Conservation (phyloP, 495 filamentous ascomycete genomes). For the Penicillium crystallinum region DNA sequence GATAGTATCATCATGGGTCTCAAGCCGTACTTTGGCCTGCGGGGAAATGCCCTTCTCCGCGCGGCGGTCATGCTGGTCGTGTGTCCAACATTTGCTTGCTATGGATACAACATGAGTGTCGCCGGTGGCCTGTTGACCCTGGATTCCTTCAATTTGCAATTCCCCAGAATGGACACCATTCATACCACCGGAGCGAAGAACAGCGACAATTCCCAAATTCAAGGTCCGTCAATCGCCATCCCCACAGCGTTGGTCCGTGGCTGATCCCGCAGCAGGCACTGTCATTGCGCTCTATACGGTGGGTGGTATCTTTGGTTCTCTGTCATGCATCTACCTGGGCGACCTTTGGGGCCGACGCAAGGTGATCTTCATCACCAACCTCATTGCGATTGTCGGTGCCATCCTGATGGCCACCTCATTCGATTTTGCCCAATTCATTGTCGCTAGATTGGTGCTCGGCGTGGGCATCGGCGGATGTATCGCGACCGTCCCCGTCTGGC, state of each 20-base stretch:
- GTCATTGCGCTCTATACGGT: slow-evolving; percentile 31
- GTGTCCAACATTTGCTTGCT: slow-evolving; percentile 44
- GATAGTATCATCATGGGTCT: slow-evolving; percentile 11
- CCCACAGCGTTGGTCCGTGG: neutral
- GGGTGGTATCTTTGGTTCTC: slow-evolving; percentile 27
- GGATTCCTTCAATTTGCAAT: slow-evolving; percentile 38
- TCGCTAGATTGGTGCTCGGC: slow-evolving; percentile 52
- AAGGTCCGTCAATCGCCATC: slow-evolving; percentile 24
- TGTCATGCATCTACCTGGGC: slow-evolving; percentile 27
- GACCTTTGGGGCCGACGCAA: slow-evolving; percentile 26
- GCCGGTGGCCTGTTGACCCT: slow-evolving; percentile 39
- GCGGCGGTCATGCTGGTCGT: slow-evolving; percentile 37
- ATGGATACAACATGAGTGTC: slow-evolving; percentile 50
- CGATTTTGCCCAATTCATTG: slow-evolving; percentile 31
- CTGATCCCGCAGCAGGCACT: slow-evolving; percentile 15
- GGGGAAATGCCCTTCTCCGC: slow-evolving; percentile 29
- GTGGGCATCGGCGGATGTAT: slow-evolving; percentile 50
- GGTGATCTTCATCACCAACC: slow-evolving; percentile 25
- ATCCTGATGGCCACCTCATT: slow-evolving; percentile 39
- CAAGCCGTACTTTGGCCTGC: slow-evolving; percentile 32
- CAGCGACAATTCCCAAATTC: slow-evolving; percentile 35
- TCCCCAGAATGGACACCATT: slow-evolving; percentile 50
- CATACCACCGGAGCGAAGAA: slow-evolving; percentile 29
- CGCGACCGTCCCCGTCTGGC: slow-evolving; percentile 46
- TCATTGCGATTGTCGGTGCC: slow-evolving; percentile 29